A percentile compares a stretch with the other conserved stretches of the same genome.
Conservation (phyloP, 306 rosid genomes). For the Begonia masoniana region DNA sequence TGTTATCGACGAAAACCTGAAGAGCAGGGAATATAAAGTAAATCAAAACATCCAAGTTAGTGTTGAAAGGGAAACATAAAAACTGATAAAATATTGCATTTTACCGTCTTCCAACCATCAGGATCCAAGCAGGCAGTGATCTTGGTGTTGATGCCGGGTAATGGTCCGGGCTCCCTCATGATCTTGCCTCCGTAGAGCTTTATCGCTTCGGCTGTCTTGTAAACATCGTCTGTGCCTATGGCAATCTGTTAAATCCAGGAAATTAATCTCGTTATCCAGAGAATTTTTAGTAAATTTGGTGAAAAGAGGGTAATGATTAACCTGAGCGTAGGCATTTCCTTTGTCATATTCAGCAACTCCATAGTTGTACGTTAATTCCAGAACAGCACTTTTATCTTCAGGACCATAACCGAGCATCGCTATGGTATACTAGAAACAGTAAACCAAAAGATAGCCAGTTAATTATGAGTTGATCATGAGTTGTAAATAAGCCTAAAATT, state of each 20-base stretch:
- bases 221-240: constrained; percentile 86
- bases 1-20: constrained; percentile 94
- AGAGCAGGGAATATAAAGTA: neutral
- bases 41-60: neutral
- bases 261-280: constrained; percentile 10
- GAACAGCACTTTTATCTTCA: constrained; percentile 64
- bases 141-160: constrained; percentile 72
- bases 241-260: constrained; percentile 41
- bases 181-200: constrained; percentile 76
- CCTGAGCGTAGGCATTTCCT: constrained; percentile 96
- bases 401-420: constrained; percentile 88
- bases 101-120: constrained; percentile 92
- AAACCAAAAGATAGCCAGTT: neutral
- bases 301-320: constrained; percentile 9
- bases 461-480: too few relatives aligned
- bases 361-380: constrained; percentile 84
- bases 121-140: constrained; percentile 89
- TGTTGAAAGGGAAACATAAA: neutral
- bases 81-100: too few relatives aligned
- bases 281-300: constrained; percentile 6
- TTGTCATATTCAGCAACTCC: constrained; percentile 71
- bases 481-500: too few relatives aligned
- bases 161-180: constrained; percentile 79
- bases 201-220: constrained; percentile 83
- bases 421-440: constrained; percentile 31